Evolutionary conservation across 1,139 yeast genomes (phyloP).

Genomic region (Geotrichum cucujoidarum): DNA sequence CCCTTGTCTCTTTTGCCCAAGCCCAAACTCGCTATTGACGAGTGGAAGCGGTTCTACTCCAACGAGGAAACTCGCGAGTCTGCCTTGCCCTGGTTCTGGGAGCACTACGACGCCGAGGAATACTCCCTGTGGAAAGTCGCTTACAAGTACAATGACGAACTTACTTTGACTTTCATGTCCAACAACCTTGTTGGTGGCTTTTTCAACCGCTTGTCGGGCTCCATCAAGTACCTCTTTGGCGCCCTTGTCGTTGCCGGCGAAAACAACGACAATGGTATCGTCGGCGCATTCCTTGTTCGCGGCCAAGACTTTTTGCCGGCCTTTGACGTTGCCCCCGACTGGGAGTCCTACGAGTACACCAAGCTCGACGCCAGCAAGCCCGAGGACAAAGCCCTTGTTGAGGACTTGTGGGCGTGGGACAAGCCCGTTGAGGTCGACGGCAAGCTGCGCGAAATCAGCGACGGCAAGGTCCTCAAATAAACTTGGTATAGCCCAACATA

Average conservation of each 20-base stretch:
- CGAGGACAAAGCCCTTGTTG: conserved; percentile 62
- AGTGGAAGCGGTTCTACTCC: conserved; percentile 96
- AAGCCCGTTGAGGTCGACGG: conserved; percentile 65
- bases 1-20: conserved; percentile 85
- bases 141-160: conserved; percentile 96
- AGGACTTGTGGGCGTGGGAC: conserved; percentile 85
- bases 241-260: conserved; percentile 93
- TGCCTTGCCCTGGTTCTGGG: conserved; percentile 99
- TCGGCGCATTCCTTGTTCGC: conserved; percentile 91
- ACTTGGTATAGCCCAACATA: too few species aligned
- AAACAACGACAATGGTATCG: conserved; percentile 96
- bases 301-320: conserved; percentile 92
- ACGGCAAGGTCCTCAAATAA: conserved; percentile 80
- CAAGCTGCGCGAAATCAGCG: conserved; percentile 63
- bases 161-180: conserved; percentile 95
- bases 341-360: conserved; percentile 78
- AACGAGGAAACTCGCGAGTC: conserved; percentile 94
- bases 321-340: conserved; percentile 97
- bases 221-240: conserved; percentile 93
- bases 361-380: conserved; percentile 63
- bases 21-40: conserved; percentile 65
- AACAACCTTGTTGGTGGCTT: conserved; percentile 98
- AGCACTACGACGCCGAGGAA: conserved; percentile 84
- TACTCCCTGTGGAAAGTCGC: conserved; percentile 95
- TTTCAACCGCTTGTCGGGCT: conserved; percentile 90